A percentile compares a stretch with the other conserved stretches of the same genome.
Conservation (phyloP, 768 basidiomycete genomes). For the Trametes coccinea region DNA sequence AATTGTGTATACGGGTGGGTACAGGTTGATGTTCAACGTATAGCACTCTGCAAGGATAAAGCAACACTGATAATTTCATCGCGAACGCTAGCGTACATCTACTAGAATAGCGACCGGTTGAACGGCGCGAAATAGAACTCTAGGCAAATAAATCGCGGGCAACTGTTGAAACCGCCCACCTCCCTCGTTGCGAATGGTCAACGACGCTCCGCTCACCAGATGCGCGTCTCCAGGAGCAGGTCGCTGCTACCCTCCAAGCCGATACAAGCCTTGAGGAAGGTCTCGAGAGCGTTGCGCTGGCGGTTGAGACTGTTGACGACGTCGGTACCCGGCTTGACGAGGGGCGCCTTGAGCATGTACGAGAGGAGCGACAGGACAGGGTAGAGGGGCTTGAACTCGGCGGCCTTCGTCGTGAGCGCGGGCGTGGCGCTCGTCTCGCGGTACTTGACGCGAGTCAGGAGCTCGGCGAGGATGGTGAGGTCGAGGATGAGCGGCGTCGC, state of each 20-base stretch:
- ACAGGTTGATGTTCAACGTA: too few species aligned
- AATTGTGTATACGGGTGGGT: too few species aligned
- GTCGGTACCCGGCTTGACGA: slow-evolving; percentile 91
- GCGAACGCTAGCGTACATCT: too few species aligned
- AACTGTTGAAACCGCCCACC: too few species aligned
- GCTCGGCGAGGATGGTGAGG: slow-evolving; percentile 88
- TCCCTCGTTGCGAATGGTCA: too few species aligned
- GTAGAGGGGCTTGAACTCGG: slow-evolving; percentile 83
- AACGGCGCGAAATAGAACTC: neutral
- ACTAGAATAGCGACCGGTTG: neutral
- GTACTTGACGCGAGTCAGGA: slow-evolving; percentile 92
- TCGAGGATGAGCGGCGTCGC: slow-evolving; percentile 97
- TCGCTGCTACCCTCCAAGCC: slow-evolving; percentile 84
- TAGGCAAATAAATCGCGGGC: too few species aligned
- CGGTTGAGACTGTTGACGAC: slow-evolving; percentile 95
- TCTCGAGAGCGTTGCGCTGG: slow-evolving; percentile 92
- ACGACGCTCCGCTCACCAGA: slow-evolving; percentile 62
- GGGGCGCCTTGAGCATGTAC: slow-evolving; percentile 98
- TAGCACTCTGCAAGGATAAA: too few species aligned
- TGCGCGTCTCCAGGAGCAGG: slow-evolving; percentile 81
- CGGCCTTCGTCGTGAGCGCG: slow-evolving; percentile 24
- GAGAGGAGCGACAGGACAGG: slow-evolving; percentile 88
- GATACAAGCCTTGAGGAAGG: slow-evolving; percentile 92
- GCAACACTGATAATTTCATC: too few species aligned
- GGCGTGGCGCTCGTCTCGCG: slow-evolving; percentile 47